Percentiles rank a stretch among this genome's conserved stretches.
Conservation (phyloP, 768 basidiomycete genomes). For the Tephrocybe sp. region DNA sequence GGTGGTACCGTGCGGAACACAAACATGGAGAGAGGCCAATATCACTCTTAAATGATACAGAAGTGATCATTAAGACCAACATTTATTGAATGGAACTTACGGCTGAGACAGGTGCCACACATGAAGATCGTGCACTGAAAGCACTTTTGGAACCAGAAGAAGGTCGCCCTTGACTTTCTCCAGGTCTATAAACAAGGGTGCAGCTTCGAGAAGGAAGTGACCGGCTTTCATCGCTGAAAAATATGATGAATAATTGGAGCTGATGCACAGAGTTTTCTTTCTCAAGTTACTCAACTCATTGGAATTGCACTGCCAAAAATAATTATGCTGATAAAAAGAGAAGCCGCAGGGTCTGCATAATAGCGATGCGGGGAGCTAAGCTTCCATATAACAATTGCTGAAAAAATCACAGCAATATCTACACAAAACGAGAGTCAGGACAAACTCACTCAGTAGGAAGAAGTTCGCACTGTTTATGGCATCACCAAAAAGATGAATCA, state of each 20-base stretch:
- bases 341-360: conserved; percentile 54
- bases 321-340: conserved; percentile 46
- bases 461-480: conserved; percentile 46
- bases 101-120: conserved; percentile 52
- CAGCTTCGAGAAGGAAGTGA: conserved; percentile 50
- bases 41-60: conserved; percentile 35
- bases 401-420: conserved; percentile 56
- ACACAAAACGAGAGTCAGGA: neutral
- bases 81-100: conserved; percentile 27
- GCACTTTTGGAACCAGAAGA: conserved; percentile 16
- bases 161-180: conserved; percentile 48
- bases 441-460: neutral
- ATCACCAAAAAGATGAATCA: conserved; percentile 52
- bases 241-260: neutral
- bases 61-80: neutral
- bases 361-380: conserved; percentile 40
- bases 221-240: conserved; percentile 41
- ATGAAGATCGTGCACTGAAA: conserved; percentile 16
- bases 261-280: neutral
- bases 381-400: conserved; percentile 50
- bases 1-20: conserved; percentile 44
- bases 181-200: conserved; percentile 48
- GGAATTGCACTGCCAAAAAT: conserved; percentile 54
- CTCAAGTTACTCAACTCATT: conserved; percentile 35
- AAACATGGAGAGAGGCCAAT: conserved; percentile 53